A percentile compares a stretch with the other conserved stretches of the same genome.
Conservation (phyloP, 2,329 filamentous ascomycete genomes). For the Biscogniauxia marginata region DNA sequence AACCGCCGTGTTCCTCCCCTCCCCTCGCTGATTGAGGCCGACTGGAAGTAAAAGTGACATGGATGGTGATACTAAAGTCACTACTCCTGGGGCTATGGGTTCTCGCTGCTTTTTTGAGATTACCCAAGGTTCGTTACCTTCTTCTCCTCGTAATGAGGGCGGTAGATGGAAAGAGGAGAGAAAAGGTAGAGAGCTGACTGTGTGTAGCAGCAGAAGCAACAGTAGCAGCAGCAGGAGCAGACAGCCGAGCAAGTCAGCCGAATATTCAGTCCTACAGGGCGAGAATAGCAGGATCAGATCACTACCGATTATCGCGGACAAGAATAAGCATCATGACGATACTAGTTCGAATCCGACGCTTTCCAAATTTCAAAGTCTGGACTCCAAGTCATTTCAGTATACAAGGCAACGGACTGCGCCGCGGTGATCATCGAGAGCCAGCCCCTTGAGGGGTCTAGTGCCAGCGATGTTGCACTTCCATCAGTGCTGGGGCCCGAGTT, state of each 20-base stretch:
- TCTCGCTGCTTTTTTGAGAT: conserved; percentile 1
- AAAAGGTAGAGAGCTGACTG: too few relatives aligned
- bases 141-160: background rate
- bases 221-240: background rate
- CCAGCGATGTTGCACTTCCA: conserved; percentile 40
- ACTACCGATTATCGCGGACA: too few relatives aligned
- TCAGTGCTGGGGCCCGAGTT: conserved; percentile 41
- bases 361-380: too few relatives aligned
- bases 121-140: conserved; percentile 2
- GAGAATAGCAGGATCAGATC: background rate
- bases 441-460: conserved; percentile 33
- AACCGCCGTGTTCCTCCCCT: too few relatives aligned
- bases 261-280: background rate
- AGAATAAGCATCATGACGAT: background rate
- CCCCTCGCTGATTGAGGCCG: too few relatives aligned
- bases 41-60: too few relatives aligned
- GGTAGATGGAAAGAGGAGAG: background rate
- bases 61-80: conserved; percentile 4
- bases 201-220: too few relatives aligned
- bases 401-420: conserved; percentile 23
- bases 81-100: conserved; percentile 10
- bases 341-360: background rate
- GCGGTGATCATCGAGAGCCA: conserved; percentile 39
- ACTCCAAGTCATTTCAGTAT: too few relatives aligned
- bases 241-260: background rate